Evolutionary conservation across 805 yeast species (phyloP), one percentile per base, ranked within the genome.

Genomic region (Torulaspora indica): DNA sequence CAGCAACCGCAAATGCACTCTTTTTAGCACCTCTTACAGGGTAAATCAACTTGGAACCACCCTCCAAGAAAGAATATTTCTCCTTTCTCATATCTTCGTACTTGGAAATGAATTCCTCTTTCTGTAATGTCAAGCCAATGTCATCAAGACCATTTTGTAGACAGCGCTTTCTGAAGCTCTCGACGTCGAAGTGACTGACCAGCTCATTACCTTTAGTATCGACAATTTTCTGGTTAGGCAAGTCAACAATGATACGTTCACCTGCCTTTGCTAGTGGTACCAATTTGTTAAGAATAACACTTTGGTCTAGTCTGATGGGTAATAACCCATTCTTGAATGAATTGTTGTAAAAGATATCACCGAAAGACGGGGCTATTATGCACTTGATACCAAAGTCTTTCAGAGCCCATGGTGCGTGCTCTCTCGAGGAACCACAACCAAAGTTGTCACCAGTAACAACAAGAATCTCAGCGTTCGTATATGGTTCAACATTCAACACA

Each of bases 391-490:
- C 98, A 61, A 93, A 93, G 70, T 93, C 98, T 60, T 89, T 90
- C 55, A 93, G 76, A 1, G 98, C 98, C 98, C 98, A 93, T 46
- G 98, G 98, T 27, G 98, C 98, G 63, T 93, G 98, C 69, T 93
- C 98, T 77, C 98, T 87, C 1, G 97, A 90, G 32, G 97, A 90
- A 60, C 98, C 98, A 74, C 98, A 93, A 55, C 98, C 98, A 64
- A 93, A 93, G 75, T 93, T 93, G 65, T 87, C 95, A 66, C 98
- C 98, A 33, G 95, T 81, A 48, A 89, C 95, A 55, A 91, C 83
- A 54, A 93, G 73, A 55, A 91, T 82, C 67, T 85, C 81, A 15
- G 98, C 83, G 17, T 75, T 60, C 54, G 82, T 78, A 75, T 81
- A 91, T 41, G 96, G 96, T 43, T 75, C 84, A 40, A 79, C 86